Percentiles rank a stretch among this genome's conserved stretches.
Conservation (phyloP, 73 alveolate species). For the Stentor coeruleus region DNA sequence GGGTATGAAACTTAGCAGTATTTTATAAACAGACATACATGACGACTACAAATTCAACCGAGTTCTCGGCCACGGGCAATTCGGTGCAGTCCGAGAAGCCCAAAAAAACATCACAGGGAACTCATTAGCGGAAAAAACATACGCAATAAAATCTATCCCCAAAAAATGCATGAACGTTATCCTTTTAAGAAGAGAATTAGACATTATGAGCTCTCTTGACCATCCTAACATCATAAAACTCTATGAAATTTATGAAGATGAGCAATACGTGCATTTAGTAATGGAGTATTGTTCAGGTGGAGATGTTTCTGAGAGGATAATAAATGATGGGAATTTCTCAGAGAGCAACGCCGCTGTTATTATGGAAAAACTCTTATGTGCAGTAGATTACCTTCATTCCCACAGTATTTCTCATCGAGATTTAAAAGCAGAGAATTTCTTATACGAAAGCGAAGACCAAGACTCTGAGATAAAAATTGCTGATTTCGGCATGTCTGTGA, state of each 20-base stretch:
- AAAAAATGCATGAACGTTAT: not conserved
- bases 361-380: slow-evolving; percentile 31
- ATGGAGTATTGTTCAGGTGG: slow-evolving; percentile 66
- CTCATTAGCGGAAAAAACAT: not conserved
- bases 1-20: not conserved
- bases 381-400: not conserved
- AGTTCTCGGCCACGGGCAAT: slow-evolving; percentile 19
- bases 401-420: not conserved
- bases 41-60: not conserved
- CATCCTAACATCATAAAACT: slow-evolving; percentile 77
- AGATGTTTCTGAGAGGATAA: slow-evolving; percentile 25
- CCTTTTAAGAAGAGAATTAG: slow-evolving; percentile 10
- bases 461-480: not conserved
- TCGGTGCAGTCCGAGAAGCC: slow-evolving; percentile 26
- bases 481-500: slow-evolving; percentile 5
- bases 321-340: not conserved
- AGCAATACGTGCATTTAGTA: slow-evolving; percentile 46
- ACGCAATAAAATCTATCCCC: slow-evolving; percentile 18
- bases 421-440: slow-evolving; percentile 21
- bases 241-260: slow-evolving; percentile 69
- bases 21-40: slow-evolving; percentile 7
- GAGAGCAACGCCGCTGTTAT: slow-evolving; percentile 22
- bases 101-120: too few species aligned
- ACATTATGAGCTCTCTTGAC: slow-evolving; percentile 29
- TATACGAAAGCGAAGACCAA: not conserved